Evolutionary conservation across 495 filamentous ascomycete genomes (phyloP), one percentile per base, ranked within the genome.

Genomic region (Astrothelium subdiscretum): DNA sequence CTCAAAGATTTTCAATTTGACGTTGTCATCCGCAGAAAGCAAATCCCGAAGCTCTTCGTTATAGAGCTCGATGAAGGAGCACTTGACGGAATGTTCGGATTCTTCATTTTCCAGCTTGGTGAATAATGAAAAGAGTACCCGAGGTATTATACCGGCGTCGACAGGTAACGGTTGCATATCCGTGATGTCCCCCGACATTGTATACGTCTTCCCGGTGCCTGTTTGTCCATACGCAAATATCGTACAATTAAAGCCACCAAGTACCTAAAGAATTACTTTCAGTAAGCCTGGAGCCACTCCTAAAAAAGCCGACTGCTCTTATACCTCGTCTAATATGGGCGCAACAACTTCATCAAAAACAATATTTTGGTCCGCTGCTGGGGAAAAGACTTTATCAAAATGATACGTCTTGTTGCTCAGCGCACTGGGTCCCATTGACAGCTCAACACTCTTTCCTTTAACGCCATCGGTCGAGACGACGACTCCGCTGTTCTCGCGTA

Each of bases 201-300:
- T 98, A 72, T 98, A 98, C 32, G 94, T 98, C 74, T 98, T 98
- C 60, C 94, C 94, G 0, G 94, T 98, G 31, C 94, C 94, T 0
- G 94, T 98, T 69, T 98, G 94, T 10, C 94, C 94, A 72, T 98
- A 98, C 54, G 94, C 94, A 70, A 98, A 98, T 61, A 98, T 95
- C 8, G 94, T 98, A 72, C 94, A 98, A 72, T 98, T 98, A 75
- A 88, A 97, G n/a, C 94, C 94, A 29, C 83, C 80, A 26, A 98
- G 81, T 83, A 97, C 96, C 91, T 97, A 32, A n/a, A 1, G 31
- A 22, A 11, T n/a, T 11, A 24, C 20, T 32, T 13, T 26, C 57
- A 32, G 15, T 0, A 18, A 2, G 4, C 32, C 40, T 54, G 64
- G 32, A 69, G 24, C 40, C 20, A n/a, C 12, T 29, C 20, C 20